Evolutionary conservation across 192 early-diverging fungal species (phyloP).

Genomic region (Rhizophagus clarus): DNA sequence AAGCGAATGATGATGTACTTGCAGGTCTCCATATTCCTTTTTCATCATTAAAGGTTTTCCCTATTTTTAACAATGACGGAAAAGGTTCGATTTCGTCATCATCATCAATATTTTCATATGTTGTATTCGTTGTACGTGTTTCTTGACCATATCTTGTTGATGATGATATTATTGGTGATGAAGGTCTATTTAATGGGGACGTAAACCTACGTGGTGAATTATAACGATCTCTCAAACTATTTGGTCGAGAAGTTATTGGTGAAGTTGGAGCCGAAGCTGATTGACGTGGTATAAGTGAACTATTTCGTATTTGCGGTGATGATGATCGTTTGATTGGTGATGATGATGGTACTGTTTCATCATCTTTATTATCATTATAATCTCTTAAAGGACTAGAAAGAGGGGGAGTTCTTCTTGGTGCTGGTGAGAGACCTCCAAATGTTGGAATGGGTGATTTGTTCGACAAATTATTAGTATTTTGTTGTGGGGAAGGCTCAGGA

Average conservation of each 20-base stretch:
- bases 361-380: not conserved
- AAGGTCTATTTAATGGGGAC: not conserved
- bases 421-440: not conserved
- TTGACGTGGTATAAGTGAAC: not conserved
- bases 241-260: not conserved
- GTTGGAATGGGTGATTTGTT: not conserved
- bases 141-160: not conserved
- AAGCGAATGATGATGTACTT: not conserved
- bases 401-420: not conserved
- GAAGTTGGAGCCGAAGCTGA: not conserved
- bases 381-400: not conserved
- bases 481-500: not conserved
- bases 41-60: not conserved
- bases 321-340: not conserved
- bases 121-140: not conserved
- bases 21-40: not conserved
- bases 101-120: not conserved
- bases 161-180: not conserved
- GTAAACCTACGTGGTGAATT: not conserved
- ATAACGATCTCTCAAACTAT: not conserved
- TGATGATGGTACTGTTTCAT: not conserved
- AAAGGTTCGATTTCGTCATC: not conserved
- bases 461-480: not conserved
- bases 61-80: not conserved
- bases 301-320: not conserved